These are phyloP conservation scores for Trichoderma reesei DNA, from an alignment of 495 filamentous ascomycete species.

Conservation along the genomic window DNA sequence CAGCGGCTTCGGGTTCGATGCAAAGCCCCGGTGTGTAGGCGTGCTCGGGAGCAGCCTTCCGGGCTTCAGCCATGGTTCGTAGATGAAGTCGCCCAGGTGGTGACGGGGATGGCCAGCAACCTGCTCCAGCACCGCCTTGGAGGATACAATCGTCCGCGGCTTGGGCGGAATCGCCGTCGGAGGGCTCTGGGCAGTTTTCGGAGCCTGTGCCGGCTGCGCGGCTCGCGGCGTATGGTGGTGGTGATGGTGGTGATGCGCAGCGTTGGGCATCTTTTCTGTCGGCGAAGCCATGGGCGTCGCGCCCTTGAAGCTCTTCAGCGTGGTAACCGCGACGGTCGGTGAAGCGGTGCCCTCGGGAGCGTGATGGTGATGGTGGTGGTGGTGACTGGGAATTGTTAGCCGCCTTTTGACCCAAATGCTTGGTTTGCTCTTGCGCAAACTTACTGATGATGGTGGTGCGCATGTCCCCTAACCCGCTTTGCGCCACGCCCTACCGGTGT, in stretches of 20 bases:
- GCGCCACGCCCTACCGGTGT: constrained; percentile 44
- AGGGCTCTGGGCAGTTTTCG: constrained; percentile 32
- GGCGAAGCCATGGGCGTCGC: constrained; percentile 48
- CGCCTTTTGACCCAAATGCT: constrained; percentile 11
- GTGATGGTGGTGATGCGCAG: constrained; percentile 27
- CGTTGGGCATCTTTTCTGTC: constrained; percentile 36
- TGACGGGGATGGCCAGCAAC: constrained; percentile 59
- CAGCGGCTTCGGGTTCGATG: constrained; percentile 61
- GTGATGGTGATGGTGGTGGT: constrained; percentile 70
- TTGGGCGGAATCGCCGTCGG: constrained; percentile 42
- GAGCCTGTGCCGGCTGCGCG: constrained; percentile 22
- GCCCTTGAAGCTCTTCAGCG: constrained; percentile 34
- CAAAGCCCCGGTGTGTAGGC: constrained; percentile 55
- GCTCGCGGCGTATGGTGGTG: constrained; percentile 29
- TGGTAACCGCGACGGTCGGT: constrained; percentile 29
- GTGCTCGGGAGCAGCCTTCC: constrained; percentile 30
- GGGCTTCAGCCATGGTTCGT: constrained; percentile 45
- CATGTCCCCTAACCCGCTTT: constrained; percentile 49
- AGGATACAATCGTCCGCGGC: constrained; percentile 51
- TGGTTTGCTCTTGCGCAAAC: constrained; percentile 19
- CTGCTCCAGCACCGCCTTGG: constrained; percentile 56
- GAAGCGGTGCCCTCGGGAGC: constrained; percentile 50
- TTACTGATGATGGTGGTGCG: constrained; percentile 57
- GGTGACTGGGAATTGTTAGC: constrained; percentile 47
- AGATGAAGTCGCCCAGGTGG: constrained; percentile 61